Base-by-base conservation (phyloP, 495 filamentous ascomycete species). In the Aspergillus conjunctus region DNA sequence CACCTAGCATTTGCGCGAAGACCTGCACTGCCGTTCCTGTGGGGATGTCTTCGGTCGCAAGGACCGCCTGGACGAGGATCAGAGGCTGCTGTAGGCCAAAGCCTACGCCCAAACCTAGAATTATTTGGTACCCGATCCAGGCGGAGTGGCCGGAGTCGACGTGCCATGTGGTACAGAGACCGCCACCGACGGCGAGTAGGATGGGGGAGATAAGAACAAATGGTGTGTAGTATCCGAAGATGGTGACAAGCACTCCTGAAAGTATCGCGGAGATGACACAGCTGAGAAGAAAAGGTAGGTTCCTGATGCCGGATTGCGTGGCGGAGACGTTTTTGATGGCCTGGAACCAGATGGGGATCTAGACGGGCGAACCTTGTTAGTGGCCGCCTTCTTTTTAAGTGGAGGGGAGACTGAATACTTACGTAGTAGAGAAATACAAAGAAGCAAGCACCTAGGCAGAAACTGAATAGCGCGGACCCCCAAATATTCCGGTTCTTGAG, bases 341-440 rank as follows among this genome's bases (percentile, higher is more conserved):
- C 67, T 97, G 92, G 79, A 97, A 95, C 88, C 89, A 97, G 64
- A 93, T 88, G 0, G 92, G 91, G 18, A 96, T 73, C 78, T 88
- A 88, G 55, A 56, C 5, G 20, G 0, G 14, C 18, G 9, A 39
- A 9, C n/a, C 21, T 51, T 1, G 48, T 31, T 37, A 49, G 3
- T 56, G 55, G 26, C 34, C 14, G 5, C 5, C 26, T 26, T 26
- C 26, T 26, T 26, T 2, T 26, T 26, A 2, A 26, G 26, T 32
- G 56, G 2, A 34, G 33, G 3, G 33, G 31, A 32, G 34, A 21
- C 21, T 37, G 56, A 34, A 33, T 8, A 67, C 69, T 60, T 51
- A 77, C 76, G 58, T 76, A 78, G 70, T 87, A 91, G 18, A 87
- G 71, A 3, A 85, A 71, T n/a, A 88, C 73, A 56, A 93, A 84